A percentile compares a stretch with the other conserved stretches of the same genome.
These are phyloP conservation scores for Beauveria medogensis DNA, from an alignment of 2,329 filamentous ascomycete species.

Conservation along the genomic window DNA sequence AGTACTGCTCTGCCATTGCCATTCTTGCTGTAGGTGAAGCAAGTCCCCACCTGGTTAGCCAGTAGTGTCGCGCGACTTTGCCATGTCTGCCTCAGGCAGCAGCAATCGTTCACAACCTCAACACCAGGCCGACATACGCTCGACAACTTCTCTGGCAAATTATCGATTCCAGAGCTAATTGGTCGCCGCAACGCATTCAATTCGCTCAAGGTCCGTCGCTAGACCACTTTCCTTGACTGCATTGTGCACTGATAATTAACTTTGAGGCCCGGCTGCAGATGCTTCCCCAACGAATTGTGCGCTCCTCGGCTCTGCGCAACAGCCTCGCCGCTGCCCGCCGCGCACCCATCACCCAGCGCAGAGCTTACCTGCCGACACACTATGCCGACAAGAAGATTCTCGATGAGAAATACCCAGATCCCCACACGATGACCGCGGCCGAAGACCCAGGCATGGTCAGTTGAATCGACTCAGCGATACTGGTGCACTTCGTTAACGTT, in stretches of 20 bases:
- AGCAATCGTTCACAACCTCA: conserved; percentile 16
- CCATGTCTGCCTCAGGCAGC: conserved; percentile 30
- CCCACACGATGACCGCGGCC: conserved; percentile 42
- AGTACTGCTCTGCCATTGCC: background rate
- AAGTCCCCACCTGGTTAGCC: conserved; percentile 14
- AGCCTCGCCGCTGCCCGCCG: conserved; percentile 38
- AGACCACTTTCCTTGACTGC: background rate
- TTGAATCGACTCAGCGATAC: conserved; percentile 13
- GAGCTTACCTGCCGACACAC: conserved; percentile 46
- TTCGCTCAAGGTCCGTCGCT: conserved; percentile 24
- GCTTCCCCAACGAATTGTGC: conserved; percentile 52
- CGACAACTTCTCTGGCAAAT: conserved; percentile 21
- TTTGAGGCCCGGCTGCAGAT: conserved; percentile 36
- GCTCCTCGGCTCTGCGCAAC: conserved; percentile 37
- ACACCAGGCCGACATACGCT: conserved; percentile 10
- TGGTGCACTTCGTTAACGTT: background rate
- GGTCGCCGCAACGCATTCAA: conserved; percentile 23
- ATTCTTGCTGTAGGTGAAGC: background rate
- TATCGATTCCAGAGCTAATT: conserved; percentile 29
- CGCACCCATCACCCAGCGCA: conserved; percentile 47
- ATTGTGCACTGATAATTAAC: conserved; percentile 11
- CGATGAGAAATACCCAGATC: conserved; percentile 46
- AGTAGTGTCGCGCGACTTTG: conserved; percentile 16
- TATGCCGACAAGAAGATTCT: conserved; percentile 37
- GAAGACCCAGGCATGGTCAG: conserved; percentile 61